phyloP scores from a whole-genome alignment of 2,329 filamentous ascomycete genomes.

The Cordyceps fumosorosea region DNA sequence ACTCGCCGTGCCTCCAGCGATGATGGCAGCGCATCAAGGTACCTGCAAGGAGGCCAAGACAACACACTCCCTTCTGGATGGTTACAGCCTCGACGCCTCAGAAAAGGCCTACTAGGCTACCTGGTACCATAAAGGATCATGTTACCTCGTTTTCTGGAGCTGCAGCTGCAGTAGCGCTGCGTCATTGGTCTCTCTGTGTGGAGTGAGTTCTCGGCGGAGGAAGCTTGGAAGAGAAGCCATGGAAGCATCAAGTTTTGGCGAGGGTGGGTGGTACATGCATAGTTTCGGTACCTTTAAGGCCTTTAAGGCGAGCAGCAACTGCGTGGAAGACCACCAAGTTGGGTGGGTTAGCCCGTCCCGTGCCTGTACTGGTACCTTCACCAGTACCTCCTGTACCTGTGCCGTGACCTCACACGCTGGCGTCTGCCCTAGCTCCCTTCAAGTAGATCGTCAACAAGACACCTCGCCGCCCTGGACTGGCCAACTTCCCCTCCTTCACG shows the following conservation, averaged over 20 bases:
- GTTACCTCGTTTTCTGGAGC: neutral
- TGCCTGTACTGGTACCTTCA: neutral
- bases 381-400: neutral
- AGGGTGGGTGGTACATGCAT: no score
- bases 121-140: neutral
- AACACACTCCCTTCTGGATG: neutral
- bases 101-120: neutral
- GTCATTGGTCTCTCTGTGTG: neutral
- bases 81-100: constrained; percentile 3
- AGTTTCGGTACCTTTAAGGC: no score
- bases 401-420: neutral
- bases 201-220: neutral
- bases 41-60: neutral
- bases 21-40: neutral
- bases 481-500: constrained; percentile 5
- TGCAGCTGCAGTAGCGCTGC: neutral
- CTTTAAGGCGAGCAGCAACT: no score
- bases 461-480: neutral
- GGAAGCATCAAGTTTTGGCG: neutral
- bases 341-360: no score
- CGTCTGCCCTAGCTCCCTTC: no score
- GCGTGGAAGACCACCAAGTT: neutral
- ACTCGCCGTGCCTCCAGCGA: neutral
- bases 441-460: no score
- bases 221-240: neutral